Evolutionary conservation across 1,284 basidiomycete genomes (phyloP), one percentile per base, ranked within the genome.

Genomic region (Rhodotorula sp.): DNA sequence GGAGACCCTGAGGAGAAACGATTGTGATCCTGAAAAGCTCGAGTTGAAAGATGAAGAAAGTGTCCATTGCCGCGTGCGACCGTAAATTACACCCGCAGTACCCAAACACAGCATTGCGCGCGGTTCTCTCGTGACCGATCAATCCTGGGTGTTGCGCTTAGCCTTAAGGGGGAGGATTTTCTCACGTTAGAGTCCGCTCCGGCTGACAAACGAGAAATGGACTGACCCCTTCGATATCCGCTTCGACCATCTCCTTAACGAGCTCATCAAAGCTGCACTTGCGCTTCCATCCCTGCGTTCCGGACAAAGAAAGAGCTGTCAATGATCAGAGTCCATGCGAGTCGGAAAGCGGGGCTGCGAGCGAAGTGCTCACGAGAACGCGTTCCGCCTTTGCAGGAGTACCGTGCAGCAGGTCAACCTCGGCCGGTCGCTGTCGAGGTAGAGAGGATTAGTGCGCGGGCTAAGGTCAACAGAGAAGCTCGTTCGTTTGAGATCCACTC

Each of bases 361-460:
- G 29, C 20, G 20, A 26, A 26, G 26, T 14, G 46, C 66, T 46
- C 42, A 58, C 91, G 55, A 95, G 87, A 60, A 87, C 64, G 61
- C 84, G 85, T 80, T 94, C 91, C 0, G 93, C 93, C 82, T 95
- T 95, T 57, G 87, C 83, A 22, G 91, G 91, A 79, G 88, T 88
- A 22, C 91, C 91, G 66, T 88, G 85, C 57, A 93, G 84, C 62
- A 93, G 85, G 87, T 95, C 93, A 81, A 95, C 93, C 86, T 95
- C 93, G 37, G 93, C 91, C 24, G 92, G 81, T 61, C 82, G 78
- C 59, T 60, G 46, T 24, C 30, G 6, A 12, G 20, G 37, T 42
- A 2, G 37, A 14, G 29, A n/a, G 4, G 1, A 6, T 44, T 42
- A 60, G 26, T 26, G n/a, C 6, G 0, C 45, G 8, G 37, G 37